Evolutionary conservation across 75 land plant genomes (phyloP).

Genomic region (Isoetes taiwanensis): DNA sequence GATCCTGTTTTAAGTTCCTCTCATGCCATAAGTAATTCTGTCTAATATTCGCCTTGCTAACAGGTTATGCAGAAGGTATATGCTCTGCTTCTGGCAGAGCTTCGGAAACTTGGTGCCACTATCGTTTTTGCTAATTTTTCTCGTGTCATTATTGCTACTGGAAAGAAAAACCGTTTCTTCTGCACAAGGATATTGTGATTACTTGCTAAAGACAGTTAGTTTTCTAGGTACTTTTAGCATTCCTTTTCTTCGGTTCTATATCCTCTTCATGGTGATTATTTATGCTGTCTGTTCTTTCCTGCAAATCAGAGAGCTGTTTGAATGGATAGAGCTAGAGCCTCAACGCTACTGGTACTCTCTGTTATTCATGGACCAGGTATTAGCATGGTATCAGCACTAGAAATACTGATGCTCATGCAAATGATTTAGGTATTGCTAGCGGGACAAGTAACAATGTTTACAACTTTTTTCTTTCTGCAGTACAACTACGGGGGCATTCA

Average conservation of each 20-base stretch:
- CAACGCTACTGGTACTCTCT: conserved; percentile 82
- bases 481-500: conserved; percentile 92
- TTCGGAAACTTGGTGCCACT: conserved; percentile 78
- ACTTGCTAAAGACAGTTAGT: conserved; percentile 74
- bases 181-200: conserved; percentile 84
- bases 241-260: too few species aligned
- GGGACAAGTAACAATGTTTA: too few species aligned
- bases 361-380: conserved; percentile 95
- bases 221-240: too few species aligned
- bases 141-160: conserved; percentile 76
- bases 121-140: conserved; percentile 83
- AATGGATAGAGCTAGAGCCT: conserved; percentile 98
- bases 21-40: not conserved
- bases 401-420: too few species aligned
- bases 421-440: too few species aligned
- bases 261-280: too few species aligned
- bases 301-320: conserved; percentile 86
- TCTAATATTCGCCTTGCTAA: not conserved
- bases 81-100: conserved; percentile 72
- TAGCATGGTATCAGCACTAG: too few species aligned
- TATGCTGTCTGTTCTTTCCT: not conserved
- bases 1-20: too few species aligned
- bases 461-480: too few species aligned
- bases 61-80: conserved; percentile 97
- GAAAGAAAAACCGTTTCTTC: conserved; percentile 54